Conservation (phyloP, 306 rosid genomes). For the Fragaria nilgerrensis region DNA sequence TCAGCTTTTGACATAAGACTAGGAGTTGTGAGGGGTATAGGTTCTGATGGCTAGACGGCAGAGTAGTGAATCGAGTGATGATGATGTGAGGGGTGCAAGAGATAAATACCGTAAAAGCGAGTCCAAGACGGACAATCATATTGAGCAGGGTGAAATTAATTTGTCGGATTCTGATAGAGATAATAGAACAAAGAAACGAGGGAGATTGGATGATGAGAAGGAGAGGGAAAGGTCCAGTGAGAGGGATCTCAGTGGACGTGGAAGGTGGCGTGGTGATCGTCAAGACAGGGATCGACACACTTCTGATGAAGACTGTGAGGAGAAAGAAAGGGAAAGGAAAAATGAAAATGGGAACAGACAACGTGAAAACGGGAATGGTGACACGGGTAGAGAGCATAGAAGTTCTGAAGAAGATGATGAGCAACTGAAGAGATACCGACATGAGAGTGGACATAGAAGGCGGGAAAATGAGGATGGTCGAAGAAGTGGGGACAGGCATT, state of each 20-base stretch:
- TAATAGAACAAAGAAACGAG: conserved; percentile 15
- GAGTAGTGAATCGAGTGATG: conserved; percentile 46
- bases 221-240: conserved; percentile 19
- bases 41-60: conserved; percentile 48
- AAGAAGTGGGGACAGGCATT: conserved; percentile 28
- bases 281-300: conserved; percentile 20
- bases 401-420: conserved; percentile 36
- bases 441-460: conserved; percentile 28
- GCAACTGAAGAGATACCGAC: conserved; percentile 22
- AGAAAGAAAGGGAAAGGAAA: conserved; percentile 24
- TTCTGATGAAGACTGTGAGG: conserved; percentile 40
- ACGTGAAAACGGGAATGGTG: conserved; percentile 25
- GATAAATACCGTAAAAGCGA: conserved; percentile 29
- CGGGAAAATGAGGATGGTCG: conserved; percentile 26
- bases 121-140: conserved; percentile 17
- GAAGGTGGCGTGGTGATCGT: conserved; percentile 21
- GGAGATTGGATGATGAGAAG: conserved; percentile 19
- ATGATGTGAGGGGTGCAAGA: conserved; percentile 23
- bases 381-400: conserved; percentile 20
- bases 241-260: conserved; percentile 26
- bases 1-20: background rate
- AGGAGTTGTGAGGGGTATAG: background rate
- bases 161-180: conserved; percentile 26
- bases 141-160: conserved; percentile 11
- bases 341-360: conserved; percentile 20